Conservation (phyloP, 805 yeast genomes). For the Candida broadrunensis region DNA sequence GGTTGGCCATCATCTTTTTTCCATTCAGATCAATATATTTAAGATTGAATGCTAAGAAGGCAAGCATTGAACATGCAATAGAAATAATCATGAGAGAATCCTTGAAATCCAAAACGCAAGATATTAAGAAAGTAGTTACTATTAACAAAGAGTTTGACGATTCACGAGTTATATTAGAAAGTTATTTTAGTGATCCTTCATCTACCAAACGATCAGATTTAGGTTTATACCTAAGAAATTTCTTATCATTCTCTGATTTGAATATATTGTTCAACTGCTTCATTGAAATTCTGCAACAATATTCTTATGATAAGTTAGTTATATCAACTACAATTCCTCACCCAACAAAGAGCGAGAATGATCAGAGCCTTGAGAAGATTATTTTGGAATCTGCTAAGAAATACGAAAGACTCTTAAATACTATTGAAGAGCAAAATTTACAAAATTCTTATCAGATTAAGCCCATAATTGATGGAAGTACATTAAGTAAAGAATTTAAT, state of each 20-base stretch:
- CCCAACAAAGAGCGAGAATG: background rate
- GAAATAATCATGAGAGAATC: constrained; percentile 65
- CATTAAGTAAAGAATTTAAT: constrained; percentile 47
- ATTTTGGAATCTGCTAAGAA: constrained; percentile 12
- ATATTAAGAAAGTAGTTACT: constrained; percentile 48
- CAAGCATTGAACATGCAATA: constrained; percentile 34
- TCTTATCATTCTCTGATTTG: constrained; percentile 50
- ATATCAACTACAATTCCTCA: background rate
- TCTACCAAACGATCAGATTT: constrained; percentile 48
- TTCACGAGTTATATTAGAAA: constrained; percentile 21
- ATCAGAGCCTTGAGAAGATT: background rate
- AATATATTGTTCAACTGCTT: constrained; percentile 37
- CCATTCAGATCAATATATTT: constrained; percentile 45
- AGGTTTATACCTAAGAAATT: constrained; percentile 57
- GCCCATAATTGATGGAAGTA: constrained; percentile 76
- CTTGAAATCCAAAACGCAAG: constrained; percentile 57
- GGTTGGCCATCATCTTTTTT: constrained; percentile 48
- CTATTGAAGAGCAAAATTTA: constrained; percentile 33
- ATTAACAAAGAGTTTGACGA: constrained; percentile 29
- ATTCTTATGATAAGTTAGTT: background rate
- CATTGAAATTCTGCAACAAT: constrained; percentile 20
- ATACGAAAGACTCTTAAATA: constrained; percentile 29
- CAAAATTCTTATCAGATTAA: constrained; percentile 47
- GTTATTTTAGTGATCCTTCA: constrained; percentile 10
- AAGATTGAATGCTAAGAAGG: constrained; percentile 36